Evolutionary conservation across 768 basidiomycete genomes (phyloP), one percentile per base, ranked within the genome.

Genomic region (Termitomyces sp.): DNA sequence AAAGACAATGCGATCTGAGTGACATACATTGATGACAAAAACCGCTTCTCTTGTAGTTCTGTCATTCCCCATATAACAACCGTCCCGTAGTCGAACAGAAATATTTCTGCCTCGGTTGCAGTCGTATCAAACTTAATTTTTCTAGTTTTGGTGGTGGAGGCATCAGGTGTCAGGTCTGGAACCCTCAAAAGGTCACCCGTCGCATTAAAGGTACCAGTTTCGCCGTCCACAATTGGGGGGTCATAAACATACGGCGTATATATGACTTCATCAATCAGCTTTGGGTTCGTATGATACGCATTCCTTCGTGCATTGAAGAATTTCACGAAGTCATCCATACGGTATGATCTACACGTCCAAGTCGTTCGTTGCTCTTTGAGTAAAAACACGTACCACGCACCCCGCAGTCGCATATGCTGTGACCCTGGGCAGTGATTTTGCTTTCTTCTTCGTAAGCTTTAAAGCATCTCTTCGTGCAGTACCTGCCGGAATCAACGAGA

Each of bases 1-100:
- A 31, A 35, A 38, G 52, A 19, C 38, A 40, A 48, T 50, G 43
- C 53, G 33, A 50, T 46, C 26, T 49, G 45, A 40, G 49, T 48
- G 30, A 76, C 91, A 71, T 65, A 95, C 95, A 98, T 81, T 21
- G 94, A 94, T 28, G 89, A 85, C 59, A 98, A 73, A 65, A 98
- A 94, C 9, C 94, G 79, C 69, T 83, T 89, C 75, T 98, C 95
- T 66, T 97, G 91, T 5, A 84, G 76, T 68, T 97, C 93, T 40
- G 91, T 87, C 94, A 98, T 97, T 26, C 95, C 95, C 95, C 95
- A 98, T 51, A 96, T 91, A 26, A 98, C 95, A 28, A 96, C 90
- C 0, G 92, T 94, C 12, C 95, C 95, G 67, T 96, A 97, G 60
- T 88, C 83, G 71, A 97, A 98, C 61, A 97, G 73, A 69, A 96